A percentile compares a stretch with the other conserved stretches of the same genome.
Conservation (phyloP, 139 green algal species). For the Bryopsis sp. region DNA sequence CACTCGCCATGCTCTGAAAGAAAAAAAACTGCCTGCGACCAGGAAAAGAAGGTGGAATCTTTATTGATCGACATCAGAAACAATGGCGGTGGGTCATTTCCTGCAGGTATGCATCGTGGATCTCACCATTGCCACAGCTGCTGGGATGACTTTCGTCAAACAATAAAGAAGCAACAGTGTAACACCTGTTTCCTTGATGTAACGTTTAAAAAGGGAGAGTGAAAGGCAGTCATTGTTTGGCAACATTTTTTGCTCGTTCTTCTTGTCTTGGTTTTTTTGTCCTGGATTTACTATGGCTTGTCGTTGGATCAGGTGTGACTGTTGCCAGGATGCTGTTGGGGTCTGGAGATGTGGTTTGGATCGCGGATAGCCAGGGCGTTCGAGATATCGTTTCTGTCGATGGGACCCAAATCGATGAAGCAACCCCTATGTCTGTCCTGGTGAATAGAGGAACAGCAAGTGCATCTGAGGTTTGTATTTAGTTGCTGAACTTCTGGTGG, state of each 20-base stretch:
- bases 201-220: neutral
- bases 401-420: conserved; percentile 27
- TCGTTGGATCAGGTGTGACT: conserved; percentile 45
- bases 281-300: too few species aligned
- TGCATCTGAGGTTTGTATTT: conserved; percentile 66
- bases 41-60: conserved; percentile 31
- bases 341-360: conserved; percentile 82
- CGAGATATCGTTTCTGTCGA: conserved; percentile 82
- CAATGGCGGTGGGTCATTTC: conserved; percentile 91
- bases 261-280: neutral
- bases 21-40: neutral
- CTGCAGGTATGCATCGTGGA: too few species aligned
- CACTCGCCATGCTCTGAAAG: too few species aligned
- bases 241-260: neutral
- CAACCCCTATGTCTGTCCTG: conserved; percentile 63
- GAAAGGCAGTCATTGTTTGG: too few species aligned
- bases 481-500: too few species aligned
- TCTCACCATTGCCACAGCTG: too few species aligned
- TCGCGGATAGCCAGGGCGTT: conserved; percentile 81
- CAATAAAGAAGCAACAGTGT: too few species aligned
- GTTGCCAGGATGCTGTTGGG: conserved; percentile 72
- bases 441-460: conserved; percentile 93
- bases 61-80: conserved; percentile 89
- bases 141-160: too few species aligned
- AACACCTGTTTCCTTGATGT: conserved; percentile 5